phyloP scores from a whole-genome alignment of 139 green algal genomes.

The Deuterostichococcus epilithicus region DNA sequence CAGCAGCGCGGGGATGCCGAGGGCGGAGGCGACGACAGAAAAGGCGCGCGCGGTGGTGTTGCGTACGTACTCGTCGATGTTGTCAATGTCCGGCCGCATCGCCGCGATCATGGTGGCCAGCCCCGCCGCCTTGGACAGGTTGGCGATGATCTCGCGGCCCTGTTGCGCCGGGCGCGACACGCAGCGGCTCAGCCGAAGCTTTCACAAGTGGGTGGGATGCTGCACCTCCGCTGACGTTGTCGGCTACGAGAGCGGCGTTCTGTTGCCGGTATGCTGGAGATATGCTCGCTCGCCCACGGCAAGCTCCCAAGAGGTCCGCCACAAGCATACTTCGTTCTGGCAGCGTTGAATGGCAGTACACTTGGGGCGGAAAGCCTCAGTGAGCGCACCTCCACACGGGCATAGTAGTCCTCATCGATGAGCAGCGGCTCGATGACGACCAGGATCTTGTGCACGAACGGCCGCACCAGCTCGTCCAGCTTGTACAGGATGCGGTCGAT shows the following conservation, averaged over 20 bases:
- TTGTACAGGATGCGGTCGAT: conserved; percentile 96
- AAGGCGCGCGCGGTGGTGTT: conserved; percentile 95
- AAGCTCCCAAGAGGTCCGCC: neutral
- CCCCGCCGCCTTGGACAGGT: conserved; percentile 92
- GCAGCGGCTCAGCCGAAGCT: no score
- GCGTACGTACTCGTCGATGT: conserved; percentile 97
- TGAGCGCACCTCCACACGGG: conserved; percentile 65
- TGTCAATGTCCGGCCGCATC: conserved; percentile 99
- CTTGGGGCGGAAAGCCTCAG: neutral
- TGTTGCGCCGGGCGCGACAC: no score
- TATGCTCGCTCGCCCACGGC: no score
- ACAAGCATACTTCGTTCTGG: neutral
- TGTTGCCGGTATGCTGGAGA: no score
- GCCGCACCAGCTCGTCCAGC: conserved; percentile 96
- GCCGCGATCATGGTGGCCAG: conserved; percentile 96
- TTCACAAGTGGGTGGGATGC: no score
- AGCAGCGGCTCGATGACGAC: conserved; percentile 99
- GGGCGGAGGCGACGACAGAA: conserved; percentile 85
- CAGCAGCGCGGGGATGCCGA: conserved; percentile 95
- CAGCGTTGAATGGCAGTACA: neutral
- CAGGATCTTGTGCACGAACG: conserved; percentile 99
- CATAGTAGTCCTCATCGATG: conserved; percentile 99
- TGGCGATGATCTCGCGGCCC: conserved; percentile 98
- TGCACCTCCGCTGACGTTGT: no score
- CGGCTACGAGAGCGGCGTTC: no score